These are phyloP conservation scores for Stemphylium vesicarium DNA, from an alignment of 2,329 filamentous ascomycete species.

Conservation along the genomic window DNA sequence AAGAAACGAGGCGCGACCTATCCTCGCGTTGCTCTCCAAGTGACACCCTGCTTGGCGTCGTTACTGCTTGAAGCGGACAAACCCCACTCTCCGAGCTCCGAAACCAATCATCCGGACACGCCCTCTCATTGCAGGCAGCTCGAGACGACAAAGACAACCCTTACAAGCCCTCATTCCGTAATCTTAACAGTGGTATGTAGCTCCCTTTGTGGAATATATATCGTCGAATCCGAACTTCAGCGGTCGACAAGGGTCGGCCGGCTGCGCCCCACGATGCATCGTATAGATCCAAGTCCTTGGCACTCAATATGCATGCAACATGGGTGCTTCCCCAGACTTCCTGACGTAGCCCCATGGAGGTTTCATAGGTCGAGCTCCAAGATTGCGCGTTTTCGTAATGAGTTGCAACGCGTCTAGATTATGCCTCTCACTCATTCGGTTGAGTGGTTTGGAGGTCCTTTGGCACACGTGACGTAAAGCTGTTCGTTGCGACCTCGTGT, in stretches of 20 bases:
- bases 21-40: slow-evolving; percentile 3
- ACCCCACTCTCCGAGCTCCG: slow-evolving; percentile 17
- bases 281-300: slow-evolving; percentile 2
- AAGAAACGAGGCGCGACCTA: background rate
- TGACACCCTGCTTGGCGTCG: slow-evolving; percentile 9
- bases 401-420: background rate
- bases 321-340: slow-evolving; percentile 15
- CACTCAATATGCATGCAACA: slow-evolving; percentile 21
- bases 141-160: slow-evolving; percentile 5
- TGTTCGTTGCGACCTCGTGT: background rate
- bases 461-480: background rate
- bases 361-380: slow-evolving; percentile 6
- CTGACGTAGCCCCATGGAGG: slow-evolving; percentile 2
- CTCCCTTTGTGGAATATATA: background rate
- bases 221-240: background rate
- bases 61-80: slow-evolving; percentile 16
- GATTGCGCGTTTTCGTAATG: background rate
- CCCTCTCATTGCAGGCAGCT: background rate
- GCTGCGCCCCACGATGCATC: background rate
- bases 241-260: background rate
- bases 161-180: background rate
- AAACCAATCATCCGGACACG: slow-evolving; percentile 12
- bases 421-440: background rate
- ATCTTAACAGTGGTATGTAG: background rate
- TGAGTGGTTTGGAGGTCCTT: too few relatives aligned